A percentile compares a stretch with the other conserved stretches of the same genome.
Conservation (phyloP, 2,329 filamentous ascomycete genomes). For the Leptographium procerum region DNA sequence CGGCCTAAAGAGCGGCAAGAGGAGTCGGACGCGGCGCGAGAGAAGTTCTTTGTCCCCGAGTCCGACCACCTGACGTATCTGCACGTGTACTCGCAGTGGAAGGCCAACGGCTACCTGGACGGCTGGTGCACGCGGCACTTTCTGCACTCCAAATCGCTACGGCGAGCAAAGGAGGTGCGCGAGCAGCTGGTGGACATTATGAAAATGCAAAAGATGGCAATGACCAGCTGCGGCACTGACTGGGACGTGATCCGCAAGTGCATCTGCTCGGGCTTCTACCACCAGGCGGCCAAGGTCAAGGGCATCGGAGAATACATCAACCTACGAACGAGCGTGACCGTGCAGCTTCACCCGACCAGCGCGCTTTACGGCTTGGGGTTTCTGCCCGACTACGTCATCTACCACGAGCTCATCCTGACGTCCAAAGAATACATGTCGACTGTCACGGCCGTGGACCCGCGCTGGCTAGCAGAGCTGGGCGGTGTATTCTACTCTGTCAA, state of each 20-base stretch:
- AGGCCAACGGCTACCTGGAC: slow-evolving; percentile 77
- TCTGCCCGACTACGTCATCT: slow-evolving; percentile 91
- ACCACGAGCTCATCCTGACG: slow-evolving; percentile 94
- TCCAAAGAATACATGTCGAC: slow-evolving; percentile 97
- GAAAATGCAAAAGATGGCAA: slow-evolving; percentile 79
- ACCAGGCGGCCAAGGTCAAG: slow-evolving; percentile 91
- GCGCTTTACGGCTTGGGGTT: slow-evolving; percentile 89
- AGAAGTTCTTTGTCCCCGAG: slow-evolving; percentile 98
- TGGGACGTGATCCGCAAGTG: slow-evolving; percentile 94
- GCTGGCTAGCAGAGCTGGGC: slow-evolving; percentile 92
- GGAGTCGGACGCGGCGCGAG: slow-evolving; percentile 86
- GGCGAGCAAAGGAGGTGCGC: slow-evolving; percentile 84
- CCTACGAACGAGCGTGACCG: slow-evolving; percentile 82
- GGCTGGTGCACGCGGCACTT: slow-evolving; percentile 91
- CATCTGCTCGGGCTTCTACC: slow-evolving; percentile 96
- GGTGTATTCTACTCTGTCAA: slow-evolving; percentile 97
- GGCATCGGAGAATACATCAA: slow-evolving; percentile 98
- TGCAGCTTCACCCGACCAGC: slow-evolving; percentile 88
- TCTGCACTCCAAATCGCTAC: slow-evolving; percentile 84
- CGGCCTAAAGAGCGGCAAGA: slow-evolving; percentile 93
- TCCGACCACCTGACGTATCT: slow-evolving; percentile 93
- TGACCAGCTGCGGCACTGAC: slow-evolving; percentile 85
- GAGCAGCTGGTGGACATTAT: slow-evolving; percentile 93
- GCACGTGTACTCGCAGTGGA: slow-evolving; percentile 94
- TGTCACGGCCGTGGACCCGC: slow-evolving; percentile 89